Percentiles rank a stretch among this genome's conserved stretches.
Evolutionary conservation across 2,329 filamentous ascomycete species (phyloP).

Genomic region (Ophiocordyceps robertsii): DNA sequence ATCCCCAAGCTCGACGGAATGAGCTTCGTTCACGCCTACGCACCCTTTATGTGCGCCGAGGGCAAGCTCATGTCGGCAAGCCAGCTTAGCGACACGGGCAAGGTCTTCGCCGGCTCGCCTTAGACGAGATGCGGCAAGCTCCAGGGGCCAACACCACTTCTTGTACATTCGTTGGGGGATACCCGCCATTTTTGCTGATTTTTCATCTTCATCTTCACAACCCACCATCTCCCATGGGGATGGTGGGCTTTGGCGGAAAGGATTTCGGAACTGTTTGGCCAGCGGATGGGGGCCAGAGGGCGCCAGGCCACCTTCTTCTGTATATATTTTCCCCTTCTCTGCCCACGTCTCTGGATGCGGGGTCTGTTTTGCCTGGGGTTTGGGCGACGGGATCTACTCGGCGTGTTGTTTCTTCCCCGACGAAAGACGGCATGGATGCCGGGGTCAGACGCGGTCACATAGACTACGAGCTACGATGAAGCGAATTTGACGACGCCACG

Average conservation of each 20-base stretch:
- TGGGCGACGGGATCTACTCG: constrained; percentile 3
- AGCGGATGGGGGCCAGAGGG: background rate
- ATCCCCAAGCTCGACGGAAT: constrained; percentile 34
- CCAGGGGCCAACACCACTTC: constrained; percentile 13
- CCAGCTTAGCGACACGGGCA: constrained; percentile 32
- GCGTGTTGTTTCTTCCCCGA: constrained; percentile 1
- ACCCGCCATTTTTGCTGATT: constrained; percentile 4
- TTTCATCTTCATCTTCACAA: constrained; percentile 1
- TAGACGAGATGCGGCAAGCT: background rate
- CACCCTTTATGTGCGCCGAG: constrained; percentile 38
- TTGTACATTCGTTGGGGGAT: constrained; percentile 24
- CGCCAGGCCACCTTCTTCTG: constrained; percentile 10
- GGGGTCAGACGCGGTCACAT: constrained; percentile 1
- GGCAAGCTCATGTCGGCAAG: constrained; percentile 10
- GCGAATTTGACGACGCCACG: background rate
- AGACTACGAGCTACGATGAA: constrained; percentile 13
- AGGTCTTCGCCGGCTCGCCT: constrained; percentile 29
- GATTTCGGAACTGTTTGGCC: background rate
- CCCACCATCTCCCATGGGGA: background rate
- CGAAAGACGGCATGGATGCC: constrained; percentile 1
- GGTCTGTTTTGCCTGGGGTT: too few species aligned
- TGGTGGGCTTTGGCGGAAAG: background rate
- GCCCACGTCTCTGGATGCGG: too few species aligned
- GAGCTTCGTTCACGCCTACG: constrained; percentile 39
- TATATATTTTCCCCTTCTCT: constrained; percentile 15